These are phyloP conservation scores for Verticillium klebahnii DNA, from an alignment of 2,329 filamentous ascomycete species.

Conservation along the genomic window DNA sequence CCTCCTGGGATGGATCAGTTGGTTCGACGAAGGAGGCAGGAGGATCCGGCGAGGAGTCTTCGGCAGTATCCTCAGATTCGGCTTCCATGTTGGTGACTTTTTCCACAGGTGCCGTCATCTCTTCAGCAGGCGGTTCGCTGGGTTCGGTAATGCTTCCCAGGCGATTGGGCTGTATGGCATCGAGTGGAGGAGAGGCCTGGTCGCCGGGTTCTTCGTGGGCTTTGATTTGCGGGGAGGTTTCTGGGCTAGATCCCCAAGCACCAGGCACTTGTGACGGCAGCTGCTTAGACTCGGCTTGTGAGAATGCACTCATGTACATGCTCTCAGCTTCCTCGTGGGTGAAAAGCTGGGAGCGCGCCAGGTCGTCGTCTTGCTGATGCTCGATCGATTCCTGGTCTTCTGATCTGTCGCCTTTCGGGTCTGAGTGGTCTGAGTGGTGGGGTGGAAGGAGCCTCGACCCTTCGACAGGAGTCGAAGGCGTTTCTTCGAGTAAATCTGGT, in stretches of 20 bases:
- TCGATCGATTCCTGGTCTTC: constrained; percentile 1
- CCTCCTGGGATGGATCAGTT: constrained; percentile 25
- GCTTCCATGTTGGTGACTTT: not conserved
- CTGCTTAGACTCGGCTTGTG: constrained; percentile 33
- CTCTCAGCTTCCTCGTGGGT: constrained; percentile 79
- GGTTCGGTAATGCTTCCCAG: not conserved
- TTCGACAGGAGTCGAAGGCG: not conserved
- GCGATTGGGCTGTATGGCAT: not conserved
- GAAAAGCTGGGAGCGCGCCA: constrained; percentile 64
- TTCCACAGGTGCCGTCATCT: not conserved
- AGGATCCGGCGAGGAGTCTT: constrained; percentile 1
- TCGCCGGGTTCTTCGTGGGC: not conserved
- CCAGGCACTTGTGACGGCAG: constrained; percentile 41
- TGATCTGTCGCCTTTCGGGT: not conserved
- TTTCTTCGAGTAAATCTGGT: not conserved
- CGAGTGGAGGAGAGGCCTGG: not conserved
- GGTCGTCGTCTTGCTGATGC: constrained; percentile 35
- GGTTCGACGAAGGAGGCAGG: constrained; percentile 2
- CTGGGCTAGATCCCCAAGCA: constrained; percentile 36
- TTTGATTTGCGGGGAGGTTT: not conserved
- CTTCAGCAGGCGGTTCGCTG: not conserved
- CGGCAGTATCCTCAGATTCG: not conserved
- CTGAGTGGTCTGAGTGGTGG: not conserved
- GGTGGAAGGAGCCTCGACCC: not conserved
- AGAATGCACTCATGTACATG: constrained; percentile 78